Evolutionary conservation across 768 basidiomycete genomes (phyloP), one percentile per base, ranked within the genome.

Genomic region (Pisolithus marmoratus): DNA sequence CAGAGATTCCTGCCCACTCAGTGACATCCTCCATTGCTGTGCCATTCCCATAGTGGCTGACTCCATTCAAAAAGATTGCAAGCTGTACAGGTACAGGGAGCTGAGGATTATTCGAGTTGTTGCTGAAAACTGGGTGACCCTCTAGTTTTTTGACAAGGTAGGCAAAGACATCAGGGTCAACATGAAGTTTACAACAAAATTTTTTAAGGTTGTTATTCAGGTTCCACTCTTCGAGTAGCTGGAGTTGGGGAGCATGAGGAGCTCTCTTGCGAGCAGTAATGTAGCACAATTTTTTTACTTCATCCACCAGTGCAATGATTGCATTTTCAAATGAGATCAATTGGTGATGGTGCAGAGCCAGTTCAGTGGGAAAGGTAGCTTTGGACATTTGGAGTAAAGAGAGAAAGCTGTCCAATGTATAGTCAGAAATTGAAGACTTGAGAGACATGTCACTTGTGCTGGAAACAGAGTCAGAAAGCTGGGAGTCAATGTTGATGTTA

Each of bases 61-160:
- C 70, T 70, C 2, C 73, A 38, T 54, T 63, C 31, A 68, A 38
- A 26, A 61, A 54, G 19, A 70, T 65, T 2, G 68, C 62, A 3
- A 72, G 62, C 45, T 71, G 67, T 8, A 57, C 45, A 4, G 60
- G 56, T 24, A 69, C 55, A 9, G 64, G 63, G 12, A 62, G 55
- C 50, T 70, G 68, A 2, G 27, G 20, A 36, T 59, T 50, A 37
- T 49, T 48, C 0, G 54, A 60, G n/a, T 52, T 54, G 48, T 63
- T 66, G 11, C 44, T 12, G 50, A 71, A 71, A 11, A 70, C 50
- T 14, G 58, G 57, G 49, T 70, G 60, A n/a, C 42, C 41, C 9
- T 58, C 23, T 41, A 70, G 65, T 6, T 45, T 34, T 0, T 40
- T 20, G 2, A 66, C 20, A 1, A 63, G 57, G 2, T 19, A 37